Evolutionary conservation across 176 grass and related monocot species (phyloP).

Genomic region (Tillandsia fasciculata): DNA sequence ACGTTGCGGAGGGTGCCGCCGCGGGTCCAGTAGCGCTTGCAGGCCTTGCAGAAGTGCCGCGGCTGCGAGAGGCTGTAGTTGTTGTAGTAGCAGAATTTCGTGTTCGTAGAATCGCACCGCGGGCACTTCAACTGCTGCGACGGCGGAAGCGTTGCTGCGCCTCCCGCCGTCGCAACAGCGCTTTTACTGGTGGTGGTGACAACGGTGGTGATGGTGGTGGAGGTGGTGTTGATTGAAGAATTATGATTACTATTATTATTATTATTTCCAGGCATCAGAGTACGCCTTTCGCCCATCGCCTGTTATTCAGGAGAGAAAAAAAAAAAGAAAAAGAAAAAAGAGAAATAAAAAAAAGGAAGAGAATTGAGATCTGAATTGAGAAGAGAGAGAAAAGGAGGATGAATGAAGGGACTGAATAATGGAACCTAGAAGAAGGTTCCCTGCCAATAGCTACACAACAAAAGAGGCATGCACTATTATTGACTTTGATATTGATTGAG

Average conservation of each 20-base stretch:
- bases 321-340: not conserved
- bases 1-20: conserved; percentile 95
- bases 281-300: conserved; percentile 31
- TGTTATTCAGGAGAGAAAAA: conserved; percentile 8
- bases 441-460: conserved; percentile 79
- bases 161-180: conserved; percentile 13
- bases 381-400: not conserved
- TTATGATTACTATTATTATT: no score
- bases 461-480: conserved; percentile 54
- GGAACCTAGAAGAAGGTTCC: conserved; percentile 54
- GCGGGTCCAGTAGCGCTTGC: conserved; percentile 98
- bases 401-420: conserved; percentile 28
- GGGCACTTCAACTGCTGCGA: conserved; percentile 59
- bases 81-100: conserved; percentile 99
- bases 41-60: conserved; percentile 98
- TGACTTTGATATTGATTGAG: conserved; percentile 56
- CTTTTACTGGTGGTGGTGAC: conserved; percentile 22
- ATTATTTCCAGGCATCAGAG: no score
- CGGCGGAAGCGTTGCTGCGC: conserved; percentile 28
- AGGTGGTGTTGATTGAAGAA: not conserved
- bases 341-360: not conserved
- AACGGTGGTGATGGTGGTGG: conserved; percentile 20
- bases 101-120: conserved; percentile 91
- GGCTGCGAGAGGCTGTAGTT: conserved; percentile 97
- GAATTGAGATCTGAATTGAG: not conserved